These are phyloP conservation scores for Ophiostoma australiae DNA, from an alignment of 2,329 filamentous ascomycete genomes.

Conservation along the genomic window DNA sequence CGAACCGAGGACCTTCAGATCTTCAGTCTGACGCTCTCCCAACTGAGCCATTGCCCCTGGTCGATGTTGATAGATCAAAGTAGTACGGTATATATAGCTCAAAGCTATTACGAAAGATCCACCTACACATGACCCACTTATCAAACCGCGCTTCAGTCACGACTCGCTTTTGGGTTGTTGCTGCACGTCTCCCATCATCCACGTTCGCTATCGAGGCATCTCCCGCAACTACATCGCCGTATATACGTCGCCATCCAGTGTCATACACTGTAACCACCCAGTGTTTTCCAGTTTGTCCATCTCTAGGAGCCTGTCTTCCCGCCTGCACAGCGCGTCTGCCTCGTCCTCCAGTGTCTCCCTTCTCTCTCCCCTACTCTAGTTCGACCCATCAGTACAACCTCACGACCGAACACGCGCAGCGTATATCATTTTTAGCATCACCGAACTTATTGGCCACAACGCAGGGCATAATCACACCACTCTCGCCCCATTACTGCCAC, in stretches of 20 bases:
- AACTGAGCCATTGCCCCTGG: constrained; percentile 21
- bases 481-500: background rate
- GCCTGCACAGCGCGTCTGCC: background rate
- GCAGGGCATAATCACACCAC: background rate
- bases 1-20: constrained; percentile 22
- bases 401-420: background rate
- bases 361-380: background rate
- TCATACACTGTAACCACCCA: background rate
- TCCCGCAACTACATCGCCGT: background rate
- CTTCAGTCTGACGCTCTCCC: constrained; percentile 20
- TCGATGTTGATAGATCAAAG: background rate
- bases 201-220: background rate
- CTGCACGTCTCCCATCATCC: background rate
- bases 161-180: background rate
- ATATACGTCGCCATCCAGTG: background rate
- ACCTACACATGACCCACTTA: background rate
- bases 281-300: background rate
- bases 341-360: background rate
- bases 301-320: background rate
- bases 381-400: background rate
- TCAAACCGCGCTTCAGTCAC: background rate
- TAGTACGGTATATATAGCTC: background rate
- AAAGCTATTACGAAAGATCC: background rate
- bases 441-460: background rate
- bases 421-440: background rate